These are phyloP conservation scores for Sideroxylon spinosum DNA, from an alignment of 179 eudicot genomes.

Conservation along the genomic window DNA sequence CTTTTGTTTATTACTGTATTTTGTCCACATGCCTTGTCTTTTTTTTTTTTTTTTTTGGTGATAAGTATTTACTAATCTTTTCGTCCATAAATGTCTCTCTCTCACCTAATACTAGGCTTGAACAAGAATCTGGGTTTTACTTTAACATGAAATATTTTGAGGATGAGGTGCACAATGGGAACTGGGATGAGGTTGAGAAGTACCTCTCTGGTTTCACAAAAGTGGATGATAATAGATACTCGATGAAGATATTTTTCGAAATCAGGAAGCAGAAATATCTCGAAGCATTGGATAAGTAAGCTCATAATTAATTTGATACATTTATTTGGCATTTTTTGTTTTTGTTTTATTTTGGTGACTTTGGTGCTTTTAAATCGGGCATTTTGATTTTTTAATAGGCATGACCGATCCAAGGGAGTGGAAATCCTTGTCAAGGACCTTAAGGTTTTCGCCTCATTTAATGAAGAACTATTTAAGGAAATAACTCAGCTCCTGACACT, in stretches of 20 bases:
- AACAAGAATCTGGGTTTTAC: slow-evolving; percentile 95
- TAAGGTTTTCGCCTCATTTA: slow-evolving; percentile 75
- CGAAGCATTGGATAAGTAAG: slow-evolving; percentile 95
- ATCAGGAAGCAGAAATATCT: slow-evolving; percentile 93
- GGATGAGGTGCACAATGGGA: slow-evolving; percentile 85
- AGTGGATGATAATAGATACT: slow-evolving; percentile 91
- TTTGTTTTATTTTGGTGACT: background rate
- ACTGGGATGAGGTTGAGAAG: slow-evolving; percentile 94
- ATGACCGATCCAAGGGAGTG: slow-evolving; percentile 76
- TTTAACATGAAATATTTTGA: slow-evolving; percentile 96
- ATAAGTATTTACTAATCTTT: background rate
- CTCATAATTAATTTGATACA: background rate
- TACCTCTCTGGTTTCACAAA: slow-evolving; percentile 94
- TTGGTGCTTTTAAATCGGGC: background rate
- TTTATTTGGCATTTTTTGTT: background rate
- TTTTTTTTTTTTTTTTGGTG: background rate
- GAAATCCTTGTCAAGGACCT: slow-evolving; percentile 88
- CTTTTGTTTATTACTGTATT: background rate
- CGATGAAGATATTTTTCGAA: slow-evolving; percentile 97
- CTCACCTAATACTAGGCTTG: slow-evolving; percentile 46
- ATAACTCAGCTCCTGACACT: slow-evolving; percentile 79
- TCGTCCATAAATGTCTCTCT: background rate
- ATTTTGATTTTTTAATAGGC: slow-evolving; percentile 40
- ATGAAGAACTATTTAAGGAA: slow-evolving; percentile 86
- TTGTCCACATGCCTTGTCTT: background rate